Evolutionary conservation across 495 filamentous ascomycete species (phyloP).

Genomic region (Penicillium malachiteum): DNA sequence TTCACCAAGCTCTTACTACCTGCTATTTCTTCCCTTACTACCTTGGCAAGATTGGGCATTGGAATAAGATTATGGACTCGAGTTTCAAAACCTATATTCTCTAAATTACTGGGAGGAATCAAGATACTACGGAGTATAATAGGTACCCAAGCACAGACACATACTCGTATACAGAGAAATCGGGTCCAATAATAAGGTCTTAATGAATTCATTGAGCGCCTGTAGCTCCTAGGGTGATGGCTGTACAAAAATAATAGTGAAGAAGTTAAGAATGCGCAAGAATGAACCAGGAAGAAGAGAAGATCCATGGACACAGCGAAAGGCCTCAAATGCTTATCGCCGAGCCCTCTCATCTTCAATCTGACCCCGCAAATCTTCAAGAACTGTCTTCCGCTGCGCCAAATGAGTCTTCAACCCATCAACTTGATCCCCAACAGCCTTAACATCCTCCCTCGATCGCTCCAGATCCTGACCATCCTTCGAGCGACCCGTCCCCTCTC

Average conservation of each 20-base stretch:
- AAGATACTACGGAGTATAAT: too few relatives aligned
- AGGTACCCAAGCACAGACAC: too few relatives aligned
- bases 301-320: neutral
- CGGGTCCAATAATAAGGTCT: neutral
- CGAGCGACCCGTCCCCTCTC: constrained; percentile 43
- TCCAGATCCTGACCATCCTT: constrained; percentile 45
- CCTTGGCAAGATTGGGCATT: too few relatives aligned
- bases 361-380: constrained; percentile 45
- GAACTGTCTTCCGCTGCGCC: constrained; percentile 39
- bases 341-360: constrained; percentile 47
- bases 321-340: constrained; percentile 22
- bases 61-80: too few relatives aligned
- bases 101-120: too few relatives aligned
- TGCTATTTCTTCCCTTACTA: too few relatives aligned
- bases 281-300: constrained; percentile 7
- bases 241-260: constrained; percentile 29
- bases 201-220: constrained; percentile 35
- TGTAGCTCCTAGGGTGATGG: constrained; percentile 37
- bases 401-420: constrained; percentile 53
- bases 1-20: too few relatives aligned
- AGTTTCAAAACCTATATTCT: too few relatives aligned
- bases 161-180: too few relatives aligned
- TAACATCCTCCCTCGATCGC: constrained; percentile 44
- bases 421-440: constrained; percentile 52
- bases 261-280: constrained; percentile 18